Evolutionary conservation across 352 stramenopile species (phyloP).

Genomic region (Globisporangium orthogonon): DNA sequence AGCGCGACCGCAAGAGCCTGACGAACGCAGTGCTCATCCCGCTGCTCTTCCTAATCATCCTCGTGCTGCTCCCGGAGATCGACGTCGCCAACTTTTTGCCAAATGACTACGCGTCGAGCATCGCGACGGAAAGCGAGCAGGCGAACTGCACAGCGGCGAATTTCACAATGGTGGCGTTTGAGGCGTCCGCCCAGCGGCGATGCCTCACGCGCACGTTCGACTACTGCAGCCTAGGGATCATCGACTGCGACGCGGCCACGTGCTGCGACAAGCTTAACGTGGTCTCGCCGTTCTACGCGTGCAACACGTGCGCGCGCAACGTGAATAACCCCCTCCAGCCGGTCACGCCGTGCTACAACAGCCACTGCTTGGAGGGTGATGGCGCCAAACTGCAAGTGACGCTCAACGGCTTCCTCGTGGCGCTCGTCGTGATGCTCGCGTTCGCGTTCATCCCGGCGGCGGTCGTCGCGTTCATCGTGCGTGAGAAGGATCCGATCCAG

Average conservation of each 20-base stretch:
- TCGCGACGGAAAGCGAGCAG: slow-evolving; percentile 18
- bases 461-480: slow-evolving; percentile 38
- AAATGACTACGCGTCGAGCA: slow-evolving; percentile 19
- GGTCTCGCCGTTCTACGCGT: slow-evolving; percentile 35
- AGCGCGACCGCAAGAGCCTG: slow-evolving; percentile 55
- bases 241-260: slow-evolving; percentile 25
- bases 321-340: slow-evolving; percentile 2
- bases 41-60: slow-evolving; percentile 48
- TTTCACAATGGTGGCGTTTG: slow-evolving; percentile 20
- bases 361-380: slow-evolving; percentile 17
- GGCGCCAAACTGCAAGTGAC: slow-evolving; percentile 36
- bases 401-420: slow-evolving; percentile 35
- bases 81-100: slow-evolving; percentile 39
- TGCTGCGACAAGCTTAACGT: slow-evolving; percentile 33
- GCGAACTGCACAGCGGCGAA: slow-evolving; percentile 16
- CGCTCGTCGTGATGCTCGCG: slow-evolving; percentile 31
- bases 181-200: slow-evolving; percentile 3
- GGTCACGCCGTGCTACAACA: slow-evolving; percentile 21
- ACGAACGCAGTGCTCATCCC: slow-evolving; percentile 55
- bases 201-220: slow-evolving; percentile 13
- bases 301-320: slow-evolving; percentile 16
- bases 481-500: slow-evolving; percentile 40
- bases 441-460: slow-evolving; percentile 41
- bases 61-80: slow-evolving; percentile 44
- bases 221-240: slow-evolving; percentile 34